Base-by-base conservation (phyloP, 441 rosid species). In the Gossypium gossypioides region DNA sequence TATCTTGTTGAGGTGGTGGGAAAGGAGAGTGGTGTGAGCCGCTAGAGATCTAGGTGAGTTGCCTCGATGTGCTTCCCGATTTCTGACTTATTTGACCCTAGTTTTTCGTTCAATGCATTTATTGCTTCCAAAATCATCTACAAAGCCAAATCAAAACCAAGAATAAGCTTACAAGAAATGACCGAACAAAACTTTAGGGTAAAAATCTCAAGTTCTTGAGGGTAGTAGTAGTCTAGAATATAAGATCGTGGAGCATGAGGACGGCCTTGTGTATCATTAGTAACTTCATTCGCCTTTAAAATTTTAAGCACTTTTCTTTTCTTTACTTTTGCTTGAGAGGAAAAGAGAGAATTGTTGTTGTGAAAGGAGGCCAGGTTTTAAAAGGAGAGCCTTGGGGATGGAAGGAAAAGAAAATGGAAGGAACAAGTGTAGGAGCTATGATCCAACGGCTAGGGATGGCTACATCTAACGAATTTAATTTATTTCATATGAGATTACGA, bases 41-140 rank as follows among this genome's bases (percentile, higher is more conserved):
- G 87, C 70, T 1, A 92, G 91, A 88, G 83, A 78, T 81, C 75
- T 0, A 80, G 62, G 80, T 83, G 68, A 0, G 76, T 44, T 13
- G 87, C 48, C 81, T 86, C 97, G 50, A 92, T 88, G 65, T 88
- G 83, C 70, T 72, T 79, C 6, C 84, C 68, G 60, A 92, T 90
- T 50, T 81, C 80, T 60, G 86, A 74, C 77, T 88, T 87, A 78
- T 73, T 87, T 34, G 84, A 78, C 10, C 96, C 94, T 5, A 24
- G 60, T 51, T 71, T 48, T 34, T 86, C 87, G 76, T 79, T 57
- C 54, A 81, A 70, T 0, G 86, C 85, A 74, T 92, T 92, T 13
- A 90, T 85, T 13, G 98, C 96, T 34, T 80, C 86, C 81, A 87
- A 80, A 58, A 92, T 87, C 93, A 87, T 72, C 96, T 88, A 12